Conservation (phyloP, 495 filamentous ascomycete species). For the Trichoderma asperelloides region DNA sequence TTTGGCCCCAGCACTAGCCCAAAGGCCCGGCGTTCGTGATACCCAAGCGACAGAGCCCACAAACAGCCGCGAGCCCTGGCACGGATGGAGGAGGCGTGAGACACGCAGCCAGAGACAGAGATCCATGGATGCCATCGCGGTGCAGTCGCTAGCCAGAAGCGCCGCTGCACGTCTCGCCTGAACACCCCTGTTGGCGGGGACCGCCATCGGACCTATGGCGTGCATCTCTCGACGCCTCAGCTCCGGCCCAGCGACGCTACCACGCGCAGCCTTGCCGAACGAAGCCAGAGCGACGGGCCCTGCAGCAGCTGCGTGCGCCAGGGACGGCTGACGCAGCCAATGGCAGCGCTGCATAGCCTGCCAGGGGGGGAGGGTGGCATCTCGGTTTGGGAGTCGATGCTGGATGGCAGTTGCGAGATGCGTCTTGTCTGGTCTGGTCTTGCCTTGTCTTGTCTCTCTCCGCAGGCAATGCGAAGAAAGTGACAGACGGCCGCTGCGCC, state of each 20-base stretch:
- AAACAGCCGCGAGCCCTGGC: background rate
- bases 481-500: background rate
- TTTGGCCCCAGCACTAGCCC: background rate
- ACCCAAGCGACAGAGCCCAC: background rate
- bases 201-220: slow-evolving; percentile 1
- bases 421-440: no score
- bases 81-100: no score
- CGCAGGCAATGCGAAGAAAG: no score
- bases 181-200: background rate
- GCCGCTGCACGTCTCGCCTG: slow-evolving; percentile 4
- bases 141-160: background rate
- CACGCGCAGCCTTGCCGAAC: slow-evolving; percentile 2
- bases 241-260: slow-evolving; percentile 1
- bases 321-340: background rate
- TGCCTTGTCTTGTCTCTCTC: no score
- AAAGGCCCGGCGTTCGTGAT: background rate
- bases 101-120: background rate
- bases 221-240: background rate
- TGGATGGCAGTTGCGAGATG: no score
- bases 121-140: background rate
- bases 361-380: background rate
- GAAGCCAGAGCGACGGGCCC: slow-evolving; percentile 4
- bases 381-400: background rate
- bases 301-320: slow-evolving; percentile 5
- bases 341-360: background rate